Evolutionary conservation across 208 protist genomes (phyloP), one percentile per base, ranked within the genome.

Genomic region (Acanthamoeba culbertsoni): DNA sequence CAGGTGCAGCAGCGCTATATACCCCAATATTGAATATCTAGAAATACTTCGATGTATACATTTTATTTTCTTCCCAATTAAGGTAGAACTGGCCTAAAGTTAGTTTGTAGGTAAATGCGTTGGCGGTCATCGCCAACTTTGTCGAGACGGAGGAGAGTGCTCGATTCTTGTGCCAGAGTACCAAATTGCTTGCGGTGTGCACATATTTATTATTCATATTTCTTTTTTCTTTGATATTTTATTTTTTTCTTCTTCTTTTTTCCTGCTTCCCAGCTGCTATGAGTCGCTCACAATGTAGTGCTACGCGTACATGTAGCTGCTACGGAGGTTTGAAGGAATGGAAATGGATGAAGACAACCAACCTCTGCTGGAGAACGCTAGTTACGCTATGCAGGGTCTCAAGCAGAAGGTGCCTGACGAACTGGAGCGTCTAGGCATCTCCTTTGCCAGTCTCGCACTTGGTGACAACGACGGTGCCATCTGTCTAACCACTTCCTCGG

Each of bases 71-170:
- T 63, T 63, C n/a, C n/a, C n/a, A n/a, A n/a, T n/a, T n/a, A n/a
- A n/a, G n/a, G n/a, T n/a, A n/a, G n/a, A n/a, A n/a, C n/a, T n/a
- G n/a, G n/a, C n/a, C n/a, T n/a, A n/a, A n/a, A n/a, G n/a, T n/a
- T n/a, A n/a, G n/a, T 2, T 7, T 7, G 55, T 35, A 84, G 73
- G 86, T 92, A 12, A 92, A 92, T 33, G 63, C 86, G 28, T 40
- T 92, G 86, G 86, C 86, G 5, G 86, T 92, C 28, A 79, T 92
- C n/a, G 86, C 86, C 53, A 92, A 92, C 62, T 79, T 92, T 53
- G 86, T 92, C 59, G 86, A 92, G 46, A 92, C 86, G 12, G 57
- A 43, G 48, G 62, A 92, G 40, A 46, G 86, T 28, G 86, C 86
- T 12, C 42, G 42, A 7, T 23, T 31, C 12, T 28, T 92, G 33